Base-by-base conservation (phyloP, 1,139 yeast species). In the Blastobotrys serpentis region DNA sequence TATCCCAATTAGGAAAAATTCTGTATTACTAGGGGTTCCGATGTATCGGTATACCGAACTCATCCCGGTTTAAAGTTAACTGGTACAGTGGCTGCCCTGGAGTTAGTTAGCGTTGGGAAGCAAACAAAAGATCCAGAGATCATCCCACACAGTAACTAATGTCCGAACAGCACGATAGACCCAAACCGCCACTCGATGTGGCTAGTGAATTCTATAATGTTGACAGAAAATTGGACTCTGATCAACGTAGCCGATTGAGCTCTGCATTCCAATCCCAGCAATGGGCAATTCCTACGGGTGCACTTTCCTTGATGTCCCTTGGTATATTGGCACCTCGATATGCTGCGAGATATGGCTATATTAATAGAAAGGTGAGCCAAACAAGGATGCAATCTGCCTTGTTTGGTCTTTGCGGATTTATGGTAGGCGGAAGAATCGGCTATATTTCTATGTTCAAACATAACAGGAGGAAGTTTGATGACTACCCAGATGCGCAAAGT, bases 391-490 rank as follows among this genome's bases (percentile, higher is more conserved):
- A 49, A 22, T 50, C 54, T 4, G 60, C 52, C 11, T 47, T 53
- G 46, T 41, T 52, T 17, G 61, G 59, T 4, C 41, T 58, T 3
- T 45, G 52, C 13, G 57, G 58, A 5, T 47, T 56, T 14, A 42
- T 56, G n/a, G 10, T 53, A 3, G 62, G 61, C 2, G 52, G 58
- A 2, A 39, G 43, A 39, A 2, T 54, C 2, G 56, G 64, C n/a
- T 44, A 51, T 16, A 43, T 42, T 14, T 34, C 59, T 16, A 55
- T 52, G 21, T 51, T 46, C 34, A 30, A 42, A 17, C 56, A 54
- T 47, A 53, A 55, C 23, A 40, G 41, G 22, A 22, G 43, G 23
- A 23, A 46, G 23, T 43, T 59, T 14, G 25, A 50, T 17, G 48
- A 49, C 10, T 44, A 49, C 8, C 51, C 54, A 16, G 47, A 58